These are phyloP conservation scores for Aspergillus neoniger DNA, from an alignment of 2,329 filamentous ascomycete genomes.

Conservation along the genomic window DNA sequence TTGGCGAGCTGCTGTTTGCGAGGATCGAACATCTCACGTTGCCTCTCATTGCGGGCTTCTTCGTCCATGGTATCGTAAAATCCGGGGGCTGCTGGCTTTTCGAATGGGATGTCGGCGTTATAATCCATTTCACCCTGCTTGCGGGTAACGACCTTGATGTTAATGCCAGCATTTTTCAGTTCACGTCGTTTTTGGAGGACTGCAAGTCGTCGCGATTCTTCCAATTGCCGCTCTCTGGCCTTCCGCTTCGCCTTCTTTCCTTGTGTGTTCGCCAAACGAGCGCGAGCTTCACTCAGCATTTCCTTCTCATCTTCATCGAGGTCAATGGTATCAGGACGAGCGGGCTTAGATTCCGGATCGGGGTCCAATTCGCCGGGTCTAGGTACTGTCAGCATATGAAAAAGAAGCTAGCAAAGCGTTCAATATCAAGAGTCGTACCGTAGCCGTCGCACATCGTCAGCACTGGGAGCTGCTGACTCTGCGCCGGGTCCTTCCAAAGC, in stretches of 20 bases:
- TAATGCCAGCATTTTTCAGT: constrained; percentile 96
- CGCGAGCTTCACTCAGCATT: constrained; percentile 96
- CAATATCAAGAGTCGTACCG: constrained; percentile 46
- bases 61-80: constrained; percentile 95
- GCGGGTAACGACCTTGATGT: constrained; percentile 87
- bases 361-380: constrained; percentile 89
- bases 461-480: constrained; percentile 82
- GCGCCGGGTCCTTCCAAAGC: constrained; percentile 80
- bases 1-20: constrained; percentile 86
- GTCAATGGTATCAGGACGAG: constrained; percentile 93
- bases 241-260: constrained; percentile 99
- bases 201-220: constrained; percentile 87
- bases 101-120: constrained; percentile 97
- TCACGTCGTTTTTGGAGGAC: constrained; percentile 93
- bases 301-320: constrained; percentile 99
- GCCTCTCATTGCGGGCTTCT: constrained; percentile 74
- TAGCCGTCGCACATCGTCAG: constrained; percentile 85
- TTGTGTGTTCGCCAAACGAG: constrained; percentile 94
- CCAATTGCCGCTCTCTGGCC: constrained; percentile 89
- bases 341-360: constrained; percentile 96
- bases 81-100: constrained; percentile 82
- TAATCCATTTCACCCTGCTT: constrained; percentile 99
- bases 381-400: constrained; percentile 17
- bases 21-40: constrained; percentile 84
- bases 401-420: constrained; percentile 7